These are phyloP conservation scores for Coemansia sp. DNA, from an alignment of 192 early-diverging fungal species.

Conservation along the genomic window DNA sequence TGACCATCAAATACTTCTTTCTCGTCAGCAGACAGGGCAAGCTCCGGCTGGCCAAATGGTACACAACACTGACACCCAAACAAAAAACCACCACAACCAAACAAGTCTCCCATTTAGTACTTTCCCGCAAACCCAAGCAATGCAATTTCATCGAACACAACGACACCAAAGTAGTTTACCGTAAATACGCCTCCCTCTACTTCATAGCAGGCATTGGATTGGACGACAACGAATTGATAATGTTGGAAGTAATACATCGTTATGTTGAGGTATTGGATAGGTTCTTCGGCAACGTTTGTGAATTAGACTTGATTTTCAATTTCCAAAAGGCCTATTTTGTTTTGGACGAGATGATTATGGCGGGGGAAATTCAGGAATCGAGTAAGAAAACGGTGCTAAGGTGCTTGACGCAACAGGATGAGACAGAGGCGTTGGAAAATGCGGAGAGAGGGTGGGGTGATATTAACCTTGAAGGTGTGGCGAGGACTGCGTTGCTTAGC, in stretches of 20 bases:
- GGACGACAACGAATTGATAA: slow-evolving; percentile 93
- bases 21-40: slow-evolving; percentile 84
- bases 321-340: slow-evolving; percentile 92
- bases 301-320: slow-evolving; percentile 97
- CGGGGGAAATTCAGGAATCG: slow-evolving; percentile 92
- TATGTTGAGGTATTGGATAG: slow-evolving; percentile 97
- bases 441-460: slow-evolving; percentile 64
- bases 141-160: slow-evolving; percentile 99
- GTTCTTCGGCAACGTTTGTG: slow-evolving; percentile 94
- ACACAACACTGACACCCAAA: slow-evolving; percentile 72
- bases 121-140: slow-evolving; percentile 88
- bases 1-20: slow-evolving; percentile 67
- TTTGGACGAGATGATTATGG: slow-evolving; percentile 83
- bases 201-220: slow-evolving; percentile 94
- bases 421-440: slow-evolving; percentile 72
- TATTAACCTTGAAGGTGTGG: slow-evolving; percentile 54
- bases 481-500: slow-evolving; percentile 46
- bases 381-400: slow-evolving; percentile 80
- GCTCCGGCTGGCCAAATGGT: slow-evolving; percentile 81
- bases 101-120: slow-evolving; percentile 87
- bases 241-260: slow-evolving; percentile 94
- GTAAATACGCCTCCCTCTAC: slow-evolving; percentile 92
- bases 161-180: slow-evolving; percentile 79
- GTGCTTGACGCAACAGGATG: slow-evolving; percentile 73
- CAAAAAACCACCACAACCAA: slow-evolving; percentile 95